Evolutionary conservation across 2,329 filamentous ascomycete genomes (phyloP).

Genomic region (Aspergillus quadrilineatus): DNA sequence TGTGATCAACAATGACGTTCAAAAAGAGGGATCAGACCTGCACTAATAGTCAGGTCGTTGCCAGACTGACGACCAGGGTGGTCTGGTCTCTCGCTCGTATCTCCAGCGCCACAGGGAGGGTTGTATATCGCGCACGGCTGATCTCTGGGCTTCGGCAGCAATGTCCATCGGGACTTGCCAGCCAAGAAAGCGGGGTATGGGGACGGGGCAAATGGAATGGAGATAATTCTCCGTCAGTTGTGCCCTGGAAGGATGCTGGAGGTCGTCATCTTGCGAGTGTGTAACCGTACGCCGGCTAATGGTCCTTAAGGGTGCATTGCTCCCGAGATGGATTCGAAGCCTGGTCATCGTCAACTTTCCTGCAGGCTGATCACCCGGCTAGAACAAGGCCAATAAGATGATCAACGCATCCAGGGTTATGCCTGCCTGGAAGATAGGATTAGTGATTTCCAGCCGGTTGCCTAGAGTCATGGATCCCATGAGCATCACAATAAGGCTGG

Average conservation of each 20-base stretch:
- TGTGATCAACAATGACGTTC: not conserved
- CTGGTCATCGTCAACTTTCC: not conserved
- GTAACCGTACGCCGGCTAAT: slow-evolving; percentile 1
- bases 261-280: not conserved
- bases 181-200: slow-evolving; percentile 12
- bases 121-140: slow-evolving; percentile 3
- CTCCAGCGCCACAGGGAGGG: slow-evolving; percentile 1
- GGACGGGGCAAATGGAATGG: not conserved
- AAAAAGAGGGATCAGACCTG: not conserved
- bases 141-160: slow-evolving; percentile 1
- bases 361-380: slow-evolving; percentile 4
- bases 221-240: slow-evolving; percentile 3
- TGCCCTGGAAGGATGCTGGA: not conserved
- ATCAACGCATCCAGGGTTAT: not conserved
- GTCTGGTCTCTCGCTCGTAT: not conserved
- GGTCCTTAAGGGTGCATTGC: not conserved
- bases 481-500: not conserved
- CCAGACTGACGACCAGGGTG: slow-evolving; percentile 1
- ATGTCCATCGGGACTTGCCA: not conserved
- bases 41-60: slow-evolving; percentile 2
- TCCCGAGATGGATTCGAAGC: not conserved
- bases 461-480: not conserved
- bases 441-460: not conserved
- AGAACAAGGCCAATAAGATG: not conserved
- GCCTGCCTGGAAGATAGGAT: not conserved